phyloP scores from a whole-genome alignment of 2,329 filamentous ascomycete species.

The Fonsecaea nubica region DNA sequence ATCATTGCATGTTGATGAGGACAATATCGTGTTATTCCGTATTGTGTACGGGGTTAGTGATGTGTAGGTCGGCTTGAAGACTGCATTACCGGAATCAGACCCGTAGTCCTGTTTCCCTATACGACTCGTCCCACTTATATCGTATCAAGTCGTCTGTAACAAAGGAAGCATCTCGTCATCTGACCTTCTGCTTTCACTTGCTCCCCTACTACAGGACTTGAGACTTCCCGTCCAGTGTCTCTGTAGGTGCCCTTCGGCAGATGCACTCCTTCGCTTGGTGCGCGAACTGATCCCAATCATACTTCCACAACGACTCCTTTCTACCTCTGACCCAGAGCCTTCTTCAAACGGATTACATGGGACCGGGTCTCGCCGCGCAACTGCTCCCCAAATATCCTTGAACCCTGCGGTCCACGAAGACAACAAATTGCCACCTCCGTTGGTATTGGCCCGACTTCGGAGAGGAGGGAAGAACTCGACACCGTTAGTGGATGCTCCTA shows the following conservation, averaged over 20 bases:
- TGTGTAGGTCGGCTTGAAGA: neutral
- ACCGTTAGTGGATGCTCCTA: slow-evolving; percentile 1
- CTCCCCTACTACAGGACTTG: neutral
- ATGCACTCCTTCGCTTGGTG: slow-evolving; percentile 22
- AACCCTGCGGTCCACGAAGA: neutral
- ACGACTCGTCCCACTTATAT: neutral
- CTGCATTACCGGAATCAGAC: neutral
- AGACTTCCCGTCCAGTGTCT: neutral
- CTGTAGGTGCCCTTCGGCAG: slow-evolving; percentile 6
- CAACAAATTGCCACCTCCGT: neutral
- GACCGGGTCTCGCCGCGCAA: neutral
- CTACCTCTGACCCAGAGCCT: neutral
- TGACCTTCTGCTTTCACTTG: slow-evolving; percentile 8
- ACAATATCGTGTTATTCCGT: slow-evolving; percentile 6
- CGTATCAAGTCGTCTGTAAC: slow-evolving; percentile 19
- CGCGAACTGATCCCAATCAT: slow-evolving; percentile 35
- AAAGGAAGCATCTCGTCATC: slow-evolving; percentile 29
- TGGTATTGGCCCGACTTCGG: slow-evolving; percentile 20
- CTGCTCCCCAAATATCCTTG: neutral
- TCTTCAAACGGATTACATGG: neutral
- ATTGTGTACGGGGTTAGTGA: neutral
- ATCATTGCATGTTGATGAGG: neutral
- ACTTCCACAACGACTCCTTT: slow-evolving; percentile 27
- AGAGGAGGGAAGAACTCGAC: slow-evolving; percentile 38
- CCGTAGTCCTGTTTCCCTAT: neutral